phyloP scores from a whole-genome alignment of 345 rosid species.

The Gossypium raimondii region DNA sequence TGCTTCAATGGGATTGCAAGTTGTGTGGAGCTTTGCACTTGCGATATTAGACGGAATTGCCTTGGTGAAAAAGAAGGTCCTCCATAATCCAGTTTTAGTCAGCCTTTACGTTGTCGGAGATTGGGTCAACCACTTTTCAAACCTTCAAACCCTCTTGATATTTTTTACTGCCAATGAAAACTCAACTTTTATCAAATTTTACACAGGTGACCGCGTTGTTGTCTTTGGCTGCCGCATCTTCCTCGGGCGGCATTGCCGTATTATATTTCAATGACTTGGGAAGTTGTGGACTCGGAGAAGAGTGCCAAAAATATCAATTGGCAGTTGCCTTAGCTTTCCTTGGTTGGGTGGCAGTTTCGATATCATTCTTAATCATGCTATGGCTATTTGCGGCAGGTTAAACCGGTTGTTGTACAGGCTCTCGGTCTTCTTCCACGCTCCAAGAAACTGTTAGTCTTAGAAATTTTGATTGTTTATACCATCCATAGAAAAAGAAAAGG shows the following conservation, averaged over 20 bases:
- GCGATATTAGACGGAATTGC: conserved; percentile 59
- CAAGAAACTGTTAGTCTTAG: neutral
- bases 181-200: neutral
- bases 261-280: conserved; percentile 55
- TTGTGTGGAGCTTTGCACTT: conserved; percentile 79
- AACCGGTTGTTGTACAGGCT: conserved; percentile 14
- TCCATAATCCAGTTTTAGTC: conserved; percentile 48
- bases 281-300: conserved; percentile 36
- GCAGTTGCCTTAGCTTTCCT: conserved; percentile 72
- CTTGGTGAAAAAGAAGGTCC: conserved; percentile 49
- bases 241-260: conserved; percentile 57
- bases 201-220: conserved; percentile 56
- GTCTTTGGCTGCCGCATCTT: conserved; percentile 73
- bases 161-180: neutral
- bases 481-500: conserved; percentile 22
- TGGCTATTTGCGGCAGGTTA: conserved; percentile 64
- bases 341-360: conserved; percentile 57
- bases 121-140: conserved; percentile 46
- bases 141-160: conserved; percentile 4
- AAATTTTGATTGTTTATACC: conserved; percentile 15
- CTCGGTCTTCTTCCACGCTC: neutral
- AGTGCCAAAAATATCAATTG: conserved; percentile 55
- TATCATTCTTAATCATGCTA: conserved; percentile 71
- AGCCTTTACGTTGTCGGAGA: conserved; percentile 89
- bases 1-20: conserved; percentile 88